Evolutionary conservation across 305 asterid genomes (phyloP).

Genomic region (Solanum hybrid): DNA sequence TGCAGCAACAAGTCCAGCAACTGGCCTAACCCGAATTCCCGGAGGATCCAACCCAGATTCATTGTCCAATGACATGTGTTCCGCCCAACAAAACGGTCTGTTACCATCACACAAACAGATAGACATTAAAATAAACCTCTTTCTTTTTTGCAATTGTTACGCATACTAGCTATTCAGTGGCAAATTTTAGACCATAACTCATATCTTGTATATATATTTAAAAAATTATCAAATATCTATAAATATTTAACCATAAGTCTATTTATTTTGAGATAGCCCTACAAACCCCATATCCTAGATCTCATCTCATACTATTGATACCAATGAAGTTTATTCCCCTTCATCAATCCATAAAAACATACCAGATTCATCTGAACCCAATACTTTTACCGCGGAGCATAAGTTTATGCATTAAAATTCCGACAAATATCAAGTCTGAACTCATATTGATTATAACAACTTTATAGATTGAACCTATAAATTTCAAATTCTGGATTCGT

Average conservation of each 20-base stretch:
- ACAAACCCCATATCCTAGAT: neutral
- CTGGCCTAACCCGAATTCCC: slow-evolving; percentile 83
- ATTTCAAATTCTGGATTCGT: neutral
- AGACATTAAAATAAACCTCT: neutral
- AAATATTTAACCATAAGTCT: neutral
- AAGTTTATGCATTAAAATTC: neutral
- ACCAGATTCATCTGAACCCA: neutral
- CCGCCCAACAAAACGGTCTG: slow-evolving; percentile 96
- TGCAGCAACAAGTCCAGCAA: slow-evolving; percentile 93
- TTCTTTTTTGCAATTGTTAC: neutral
- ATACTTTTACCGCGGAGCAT: neutral
- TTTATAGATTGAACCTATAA: neutral
- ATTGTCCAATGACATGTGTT: slow-evolving; percentile 88
- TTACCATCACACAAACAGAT: slow-evolving; percentile 3
- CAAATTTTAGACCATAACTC: neutral
- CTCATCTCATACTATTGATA: neutral
- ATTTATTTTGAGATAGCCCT: neutral
- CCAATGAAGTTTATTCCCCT: neutral
- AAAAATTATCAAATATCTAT: neutral
- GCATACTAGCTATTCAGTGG: neutral
- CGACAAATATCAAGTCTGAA: neutral
- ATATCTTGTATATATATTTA: neutral
- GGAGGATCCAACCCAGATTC: slow-evolving; percentile 88
- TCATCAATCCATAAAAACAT: neutral
- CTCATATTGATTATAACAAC: neutral